Evolutionary conservation across 2,329 filamentous ascomycete genomes (phyloP).

Genomic region (Bimuria novae-zelandiae): DNA sequence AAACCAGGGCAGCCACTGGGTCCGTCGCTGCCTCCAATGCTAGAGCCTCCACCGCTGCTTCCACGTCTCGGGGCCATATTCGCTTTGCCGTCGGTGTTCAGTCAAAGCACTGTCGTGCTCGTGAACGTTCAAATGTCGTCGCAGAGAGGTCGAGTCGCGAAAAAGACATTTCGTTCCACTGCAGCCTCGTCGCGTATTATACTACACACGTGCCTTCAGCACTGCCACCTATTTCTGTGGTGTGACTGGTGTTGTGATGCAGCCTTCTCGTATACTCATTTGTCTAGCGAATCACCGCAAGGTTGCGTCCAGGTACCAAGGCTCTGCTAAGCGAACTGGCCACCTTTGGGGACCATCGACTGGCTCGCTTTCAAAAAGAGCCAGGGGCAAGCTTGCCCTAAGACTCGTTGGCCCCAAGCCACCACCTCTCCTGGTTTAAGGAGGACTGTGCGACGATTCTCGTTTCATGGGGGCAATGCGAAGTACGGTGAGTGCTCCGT

Average conservation of each 20-base stretch:
- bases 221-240: conserved; percentile 22
- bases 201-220: background rate
- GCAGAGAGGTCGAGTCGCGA: background rate
- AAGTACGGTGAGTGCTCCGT: conserved; percentile 19
- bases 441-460: background rate
- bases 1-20: conserved; percentile 21
- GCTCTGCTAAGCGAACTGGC: conserved; percentile 22
- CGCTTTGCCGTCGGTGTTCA: too few relatives aligned
- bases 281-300: conserved; percentile 20
- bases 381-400: conserved; percentile 10
- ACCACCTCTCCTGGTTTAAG: background rate
- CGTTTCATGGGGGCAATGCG: conserved; percentile 17
- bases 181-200: conserved; percentile 22
- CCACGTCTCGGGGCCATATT: conserved; percentile 31
- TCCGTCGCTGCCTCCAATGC: conserved; percentile 6
- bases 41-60: conserved; percentile 14
- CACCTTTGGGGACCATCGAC: conserved; percentile 8
- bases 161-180: conserved; percentile 3
- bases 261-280: conserved; percentile 20
- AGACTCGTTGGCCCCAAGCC: conserved; percentile 2
- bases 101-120: background rate
- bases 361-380: conserved; percentile 12
- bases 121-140: background rate
- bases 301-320: conserved; percentile 11
- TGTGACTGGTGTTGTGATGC: conserved; percentile 8